Conservation (phyloP, 202 grass and related monocot species). For the Zizania palustris region DNA sequence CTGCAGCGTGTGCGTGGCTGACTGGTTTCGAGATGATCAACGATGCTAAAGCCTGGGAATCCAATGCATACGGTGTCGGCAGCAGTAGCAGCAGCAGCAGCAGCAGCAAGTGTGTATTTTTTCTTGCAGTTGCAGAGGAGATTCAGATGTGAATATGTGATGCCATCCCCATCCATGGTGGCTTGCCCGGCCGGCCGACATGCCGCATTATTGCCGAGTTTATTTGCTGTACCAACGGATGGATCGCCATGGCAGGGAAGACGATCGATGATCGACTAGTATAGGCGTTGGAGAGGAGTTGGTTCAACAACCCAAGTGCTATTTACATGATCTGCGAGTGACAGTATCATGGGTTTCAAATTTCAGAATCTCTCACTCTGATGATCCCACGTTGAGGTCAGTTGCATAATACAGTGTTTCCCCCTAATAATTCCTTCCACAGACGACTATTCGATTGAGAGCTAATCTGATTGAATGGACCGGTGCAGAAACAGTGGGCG, state of each 20-base stretch:
- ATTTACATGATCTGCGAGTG: not conserved
- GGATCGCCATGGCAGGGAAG: slow-evolving; percentile 3
- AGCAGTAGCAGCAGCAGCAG: not conserved
- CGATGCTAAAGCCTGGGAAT: slow-evolving; percentile 18
- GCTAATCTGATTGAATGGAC: too few species aligned
- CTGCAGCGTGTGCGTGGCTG: not conserved
- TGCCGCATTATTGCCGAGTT: slow-evolving; percentile 33
- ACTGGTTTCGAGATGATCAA: slow-evolving; percentile 8
- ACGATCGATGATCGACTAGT: not conserved
- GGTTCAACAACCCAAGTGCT: not conserved
- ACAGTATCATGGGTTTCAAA: too few species aligned
- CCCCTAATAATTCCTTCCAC: too few species aligned
- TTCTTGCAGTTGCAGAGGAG: not conserved
- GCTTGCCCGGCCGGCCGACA: slow-evolving; percentile 10
- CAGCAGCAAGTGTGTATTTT: not conserved
- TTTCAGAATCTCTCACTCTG: too few species aligned
- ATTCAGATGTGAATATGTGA: not conserved
- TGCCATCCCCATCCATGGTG: not conserved
- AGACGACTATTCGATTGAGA: too few species aligned
- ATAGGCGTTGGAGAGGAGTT: not conserved
- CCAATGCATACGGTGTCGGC: slow-evolving; percentile 47
- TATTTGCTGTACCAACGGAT: slow-evolving; percentile 18
- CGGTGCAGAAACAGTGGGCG: not conserved
- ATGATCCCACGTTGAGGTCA: too few species aligned
- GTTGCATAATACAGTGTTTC: too few species aligned